Evolutionary conservation across 768 basidiomycete genomes (phyloP), one percentile per base, ranked within the genome.

Genomic region (Kwoniella dejecticola): DNA sequence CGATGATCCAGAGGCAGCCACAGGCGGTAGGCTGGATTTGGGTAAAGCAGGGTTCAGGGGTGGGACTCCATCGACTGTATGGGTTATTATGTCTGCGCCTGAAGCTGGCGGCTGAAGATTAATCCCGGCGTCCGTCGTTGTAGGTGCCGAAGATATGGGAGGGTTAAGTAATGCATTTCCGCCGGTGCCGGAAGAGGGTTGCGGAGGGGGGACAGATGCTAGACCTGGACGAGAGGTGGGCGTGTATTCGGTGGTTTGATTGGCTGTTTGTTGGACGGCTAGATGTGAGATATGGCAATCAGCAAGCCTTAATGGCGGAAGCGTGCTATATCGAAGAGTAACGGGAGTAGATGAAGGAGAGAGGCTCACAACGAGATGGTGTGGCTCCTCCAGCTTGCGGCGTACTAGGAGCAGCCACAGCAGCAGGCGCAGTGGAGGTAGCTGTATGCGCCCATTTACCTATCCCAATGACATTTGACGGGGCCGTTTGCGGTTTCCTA

Each of bases 211-310:
- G 0, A 36, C 41, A 13, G n/a, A 36, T 4, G 49, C 17, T 33
- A 41, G 7, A 10, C 56, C 56, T 13, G 77, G 77, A 19, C 77
- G 60, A 4, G 70, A 44, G 6, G 71, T 57, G 38, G 77, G 75
- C 2, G 60, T 75, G 68, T 78, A 78, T 47, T 78, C 77, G 29
- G 77, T 78, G 11, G 72, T 75, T 38, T 75, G 73, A 24, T 67
- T 66, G 3, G 49, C 59, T 5, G 53, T 60, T 10, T 52, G 62
- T 52, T 30, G 78, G 15, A 53, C 30, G 15, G 58, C 58, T 60
- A 52, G 15, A 15, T 1, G n/a, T 8, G 19, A 12, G 1, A n/a
- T n/a, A n/a, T n/a, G n/a, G n/a, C n/a, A n/a, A n/a, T n/a, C n/a
- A n/a, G n/a, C n/a, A n/a, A n/a, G n/a, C n/a, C n/a, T n/a, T n/a